A percentile compares a stretch with the other conserved stretches of the same genome.
phyloP scores from a whole-genome alignment of 768 basidiomycete genomes.

The Tephrocybe rancida region DNA sequence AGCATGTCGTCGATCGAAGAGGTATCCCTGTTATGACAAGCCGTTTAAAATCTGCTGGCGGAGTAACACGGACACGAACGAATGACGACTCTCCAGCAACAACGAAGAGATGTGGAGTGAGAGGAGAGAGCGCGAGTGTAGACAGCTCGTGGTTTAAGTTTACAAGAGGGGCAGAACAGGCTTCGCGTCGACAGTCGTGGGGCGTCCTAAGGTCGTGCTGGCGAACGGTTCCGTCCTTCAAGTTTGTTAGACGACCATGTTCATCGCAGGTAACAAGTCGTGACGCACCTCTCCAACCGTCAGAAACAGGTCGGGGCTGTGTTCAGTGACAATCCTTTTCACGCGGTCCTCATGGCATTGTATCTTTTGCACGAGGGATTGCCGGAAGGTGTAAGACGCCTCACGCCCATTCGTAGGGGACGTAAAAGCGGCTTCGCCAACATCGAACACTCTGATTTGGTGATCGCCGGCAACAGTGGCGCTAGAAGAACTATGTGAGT shows the following conservation, averaged over 20 bases:
- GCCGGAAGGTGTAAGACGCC: conserved; percentile 43
- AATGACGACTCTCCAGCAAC: conserved; percentile 82
- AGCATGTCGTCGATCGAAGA: conserved; percentile 81
- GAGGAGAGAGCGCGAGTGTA: conserved; percentile 72
- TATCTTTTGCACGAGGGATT: conserved; percentile 55
- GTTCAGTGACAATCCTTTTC: conserved; percentile 80
- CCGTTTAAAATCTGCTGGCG: neutral
- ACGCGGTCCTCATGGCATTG: conserved; percentile 74
- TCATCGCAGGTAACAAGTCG: neutral
- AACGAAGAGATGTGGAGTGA: conserved; percentile 83
- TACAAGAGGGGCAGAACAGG: conserved; percentile 76
- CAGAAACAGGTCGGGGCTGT: conserved; percentile 75
- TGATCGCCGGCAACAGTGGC: conserved; percentile 76
- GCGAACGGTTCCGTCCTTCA: conserved; percentile 81
- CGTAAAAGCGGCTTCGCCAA: conserved; percentile 44
- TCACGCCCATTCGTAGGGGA: conserved; percentile 40
- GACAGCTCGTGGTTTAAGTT: conserved; percentile 67
- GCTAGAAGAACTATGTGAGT: conserved; percentile 35
- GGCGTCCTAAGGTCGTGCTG: conserved; percentile 81
- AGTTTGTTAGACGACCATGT: neutral
- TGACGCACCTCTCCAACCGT: conserved; percentile 74
- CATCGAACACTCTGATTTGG: conserved; percentile 80
- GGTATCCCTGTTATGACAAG: conserved; percentile 58
- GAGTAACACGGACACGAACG: conserved; percentile 43
- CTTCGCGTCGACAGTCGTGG: conserved; percentile 58